Evolutionary conservation across 2,329 filamentous ascomycete species (phyloP).

Genomic region (Colletotrichum sp.): DNA sequence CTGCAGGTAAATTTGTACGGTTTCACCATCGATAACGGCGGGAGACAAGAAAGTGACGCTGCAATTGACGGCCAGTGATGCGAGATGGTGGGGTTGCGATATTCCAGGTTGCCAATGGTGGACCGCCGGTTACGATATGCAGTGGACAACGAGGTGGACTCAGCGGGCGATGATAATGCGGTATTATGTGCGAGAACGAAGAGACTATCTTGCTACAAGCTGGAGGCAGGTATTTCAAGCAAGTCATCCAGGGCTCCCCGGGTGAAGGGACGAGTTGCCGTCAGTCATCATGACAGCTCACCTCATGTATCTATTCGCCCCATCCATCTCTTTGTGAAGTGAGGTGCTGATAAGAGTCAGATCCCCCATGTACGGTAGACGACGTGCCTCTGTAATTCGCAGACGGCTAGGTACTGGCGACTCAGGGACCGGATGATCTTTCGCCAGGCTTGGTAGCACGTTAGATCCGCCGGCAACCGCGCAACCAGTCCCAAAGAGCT

Average conservation of each 20-base stretch:
- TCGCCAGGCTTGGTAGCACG: neutral
- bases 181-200: neutral
- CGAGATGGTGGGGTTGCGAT: neutral
- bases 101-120: neutral
- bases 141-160: neutral
- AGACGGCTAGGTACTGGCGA: neutral
- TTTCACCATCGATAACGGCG: constrained; percentile 17
- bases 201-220: neutral
- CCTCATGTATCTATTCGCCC: neutral
- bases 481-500: neutral
- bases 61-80: neutral
- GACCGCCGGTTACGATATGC: neutral
- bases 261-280: neutral
- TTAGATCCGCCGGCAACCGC: neutral
- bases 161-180: neutral
- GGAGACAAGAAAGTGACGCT: neutral
- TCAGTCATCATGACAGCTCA: neutral
- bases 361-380: neutral
- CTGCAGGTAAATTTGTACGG: neutral
- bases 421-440: neutral
- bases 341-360: neutral
- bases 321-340: neutral
- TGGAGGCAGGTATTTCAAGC: neutral
- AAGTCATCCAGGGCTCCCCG: neutral
- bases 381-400: neutral